Conservation (phyloP, 2,329 filamentous ascomycete species). For the Pseudogymnoascus sp. region DNA sequence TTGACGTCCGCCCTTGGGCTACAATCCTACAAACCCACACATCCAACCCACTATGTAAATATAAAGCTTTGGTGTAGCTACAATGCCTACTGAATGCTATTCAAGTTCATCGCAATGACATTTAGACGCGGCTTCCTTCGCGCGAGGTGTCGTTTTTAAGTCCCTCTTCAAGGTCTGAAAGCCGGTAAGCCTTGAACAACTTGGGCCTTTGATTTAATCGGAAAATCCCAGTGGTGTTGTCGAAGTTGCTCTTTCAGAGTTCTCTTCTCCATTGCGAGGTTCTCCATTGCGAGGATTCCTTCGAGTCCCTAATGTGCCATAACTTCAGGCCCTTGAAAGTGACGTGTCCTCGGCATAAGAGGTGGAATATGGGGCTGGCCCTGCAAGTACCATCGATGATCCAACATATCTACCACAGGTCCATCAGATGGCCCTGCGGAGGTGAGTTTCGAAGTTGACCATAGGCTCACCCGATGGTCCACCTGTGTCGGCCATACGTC, state of each 20-base stretch:
- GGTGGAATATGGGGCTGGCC: not conserved
- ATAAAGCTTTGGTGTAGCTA: not conserved
- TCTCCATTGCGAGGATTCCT: not conserved
- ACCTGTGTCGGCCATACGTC: no score
- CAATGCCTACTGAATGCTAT: not conserved
- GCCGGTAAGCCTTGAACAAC: no score
- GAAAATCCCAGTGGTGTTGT: not conserved
- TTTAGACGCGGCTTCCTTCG: not conserved
- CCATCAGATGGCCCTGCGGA: not conserved
- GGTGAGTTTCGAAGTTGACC: no score
- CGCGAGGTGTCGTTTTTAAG: not conserved
- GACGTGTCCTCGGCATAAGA: not conserved
- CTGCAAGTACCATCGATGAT: not conserved
- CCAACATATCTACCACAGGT: not conserved
- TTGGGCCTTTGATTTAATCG: not conserved
- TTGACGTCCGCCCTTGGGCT: not conserved
- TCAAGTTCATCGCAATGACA: not conserved
- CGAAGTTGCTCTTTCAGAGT: not conserved
- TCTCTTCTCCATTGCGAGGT: no score
- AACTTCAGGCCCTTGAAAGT: not conserved
- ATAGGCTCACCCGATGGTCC: no score
- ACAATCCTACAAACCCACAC: not conserved
- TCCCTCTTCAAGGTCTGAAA: no score
- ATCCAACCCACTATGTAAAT: not conserved
- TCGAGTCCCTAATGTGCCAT: not conserved